Base-by-base conservation (phyloP, 257 asterid genomes). In the Leonotis leonurus region DNA sequence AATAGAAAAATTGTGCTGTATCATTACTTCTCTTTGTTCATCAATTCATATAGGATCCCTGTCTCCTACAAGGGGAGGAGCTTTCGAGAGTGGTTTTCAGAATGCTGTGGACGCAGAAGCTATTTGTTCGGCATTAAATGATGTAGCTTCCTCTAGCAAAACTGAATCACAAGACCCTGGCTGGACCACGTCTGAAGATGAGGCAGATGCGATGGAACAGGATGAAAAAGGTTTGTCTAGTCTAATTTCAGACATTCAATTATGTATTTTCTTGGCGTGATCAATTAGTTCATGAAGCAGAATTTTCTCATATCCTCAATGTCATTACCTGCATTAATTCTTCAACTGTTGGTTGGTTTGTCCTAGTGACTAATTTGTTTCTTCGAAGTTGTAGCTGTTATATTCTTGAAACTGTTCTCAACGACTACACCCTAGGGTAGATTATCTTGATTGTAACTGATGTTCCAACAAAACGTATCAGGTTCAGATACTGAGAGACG, bases 181-280 rank as follows among this genome's bases (percentile, higher is more conserved):
- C 59, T 90, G 96, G 96, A 83, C 94, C n/a, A 80, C 95, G 37
- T 87, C 95, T 45, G 96, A 87, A 55, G 97, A 90, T 36, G 97
- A 90, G 51, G 72, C 55, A 5, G 97, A 87, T 71, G 77, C 80
- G 29, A 87, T 85, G 96, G 89, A 87, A 37, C 76, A 81, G 72
- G 96, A 83, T 56, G 90, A 64, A 62, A 84, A 70, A 80, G 96
- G 95, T 90, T 17, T 37, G 22, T 57, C 33, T 48, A 30, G 6
- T 63, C 48, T 21, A n/a, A 63, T n/a, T n/a, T 18, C 41, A 3
- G 22, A 30, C 6, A 8, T 70, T 59, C 52, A 59, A 24, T 35
- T 78, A 4, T 61, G 20, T 24, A 48, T 24, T 43, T 26, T 75
- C n/a, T n/a, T 30, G 35, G 32, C 10, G 30, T 4, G 40, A 17